Evolutionary conservation across 805 yeast species (phyloP), one percentile per base, ranked within the genome.

Genomic region (Millerozyma acaciae): DNA sequence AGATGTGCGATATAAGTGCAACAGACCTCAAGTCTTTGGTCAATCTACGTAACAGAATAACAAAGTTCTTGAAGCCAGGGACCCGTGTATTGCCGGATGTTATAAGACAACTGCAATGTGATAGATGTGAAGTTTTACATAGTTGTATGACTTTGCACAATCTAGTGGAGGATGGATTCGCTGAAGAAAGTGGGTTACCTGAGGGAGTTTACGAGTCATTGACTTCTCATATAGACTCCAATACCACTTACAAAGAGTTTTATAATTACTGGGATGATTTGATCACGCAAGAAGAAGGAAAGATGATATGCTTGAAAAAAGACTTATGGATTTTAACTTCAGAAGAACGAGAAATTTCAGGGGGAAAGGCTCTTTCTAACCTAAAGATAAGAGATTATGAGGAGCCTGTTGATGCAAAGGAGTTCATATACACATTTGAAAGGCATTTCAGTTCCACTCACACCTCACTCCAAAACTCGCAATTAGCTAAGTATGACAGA

Each of bases 231-330:
- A 52, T 84, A 26, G 29, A 32, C 15, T 53, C 47, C 7, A 57
- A 57, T 1, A 49, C 46, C 0, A 34, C 40, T 6, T 79, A 85
- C 37, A 52, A 57, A 4, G 60, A 60, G 2, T 93, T 84, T 48
- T 80, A 78, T 51, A 61, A 65, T 23, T 74, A 80, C 34, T 90
- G 96, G 94, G 85, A 85, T 48, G 60, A 60, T 10, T 56, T 87
- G 4, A 61, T 93, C 5, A 75, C 83, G 0, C 76, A 78, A 43
- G 97, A 90, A 54, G 95, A 82, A 44, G 69, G 76, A 2, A 65
- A 79, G 4, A 48, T 73, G 28, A 65, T 65, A 9, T 63, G 69
- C 21, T 52, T 72, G 28, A 75, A 74, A 30, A 72, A 73, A 30
- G 84, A 85, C 25, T 57, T 87, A n/a, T 84, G 89, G 89, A 70